These are phyloP conservation scores for Debaryomyces hansenii DNA, from an alignment of 805 yeast genomes.

Conservation along the genomic window DNA sequence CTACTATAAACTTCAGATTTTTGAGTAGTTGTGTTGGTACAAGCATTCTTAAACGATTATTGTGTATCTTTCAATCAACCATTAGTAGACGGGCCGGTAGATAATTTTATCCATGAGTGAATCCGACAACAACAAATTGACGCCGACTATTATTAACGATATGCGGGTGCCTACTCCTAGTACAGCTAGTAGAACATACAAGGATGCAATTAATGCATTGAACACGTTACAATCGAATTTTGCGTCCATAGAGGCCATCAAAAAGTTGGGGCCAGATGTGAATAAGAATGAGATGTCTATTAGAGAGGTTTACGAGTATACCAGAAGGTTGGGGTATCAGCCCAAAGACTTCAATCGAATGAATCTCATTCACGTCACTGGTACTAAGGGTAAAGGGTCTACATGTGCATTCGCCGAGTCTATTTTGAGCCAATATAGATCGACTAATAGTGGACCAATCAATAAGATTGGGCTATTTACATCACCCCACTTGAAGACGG, in stretches of 20 bases:
- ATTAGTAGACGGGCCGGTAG: neutral
- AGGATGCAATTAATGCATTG: constrained; percentile 82
- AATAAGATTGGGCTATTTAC: constrained; percentile 87
- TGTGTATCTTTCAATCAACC: too few relatives aligned
- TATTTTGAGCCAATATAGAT: constrained; percentile 64
- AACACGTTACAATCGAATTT: constrained; percentile 90
- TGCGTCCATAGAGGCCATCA: constrained; percentile 81
- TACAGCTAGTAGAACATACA: constrained; percentile 21
- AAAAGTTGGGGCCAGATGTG: constrained; percentile 61
- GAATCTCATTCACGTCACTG: constrained; percentile 89
- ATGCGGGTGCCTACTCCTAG: constrained; percentile 9
- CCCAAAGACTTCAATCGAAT: constrained; percentile 69
- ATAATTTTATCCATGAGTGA: constrained; percentile 2
- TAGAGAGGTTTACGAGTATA: constrained; percentile 68
- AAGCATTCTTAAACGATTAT: too few relatives aligned
- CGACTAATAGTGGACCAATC: constrained; percentile 25
- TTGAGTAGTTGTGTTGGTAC: too few relatives aligned
- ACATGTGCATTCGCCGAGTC: constrained; percentile 93
- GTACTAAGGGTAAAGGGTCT: constrained; percentile 98
- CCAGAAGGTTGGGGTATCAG: constrained; percentile 38
- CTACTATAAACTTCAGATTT: too few relatives aligned
- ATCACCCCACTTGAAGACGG: constrained; percentile 92
- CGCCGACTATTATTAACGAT: neutral
- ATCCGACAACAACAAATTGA: neutral
- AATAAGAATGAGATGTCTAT: constrained; percentile 65